phyloP scores from a whole-genome alignment of 106 monocot genomes.

The Apostasia ramifera region DNA sequence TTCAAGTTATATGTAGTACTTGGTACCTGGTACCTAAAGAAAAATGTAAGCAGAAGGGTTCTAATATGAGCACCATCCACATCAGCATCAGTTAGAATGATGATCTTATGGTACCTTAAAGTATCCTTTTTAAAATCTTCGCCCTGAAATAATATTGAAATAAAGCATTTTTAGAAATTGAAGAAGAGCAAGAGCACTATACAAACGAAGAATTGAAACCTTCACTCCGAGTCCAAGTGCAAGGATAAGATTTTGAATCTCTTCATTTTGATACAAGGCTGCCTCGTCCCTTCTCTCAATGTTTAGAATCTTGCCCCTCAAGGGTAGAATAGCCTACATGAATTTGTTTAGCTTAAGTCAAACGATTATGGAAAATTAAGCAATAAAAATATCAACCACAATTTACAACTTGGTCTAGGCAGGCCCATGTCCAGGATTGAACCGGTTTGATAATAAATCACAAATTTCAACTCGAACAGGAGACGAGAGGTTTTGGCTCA shows the following conservation, averaged over 20 bases:
- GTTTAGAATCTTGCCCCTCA: slow-evolving; percentile 97
- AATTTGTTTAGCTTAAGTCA: slow-evolving; percentile 5
- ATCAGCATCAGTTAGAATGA: slow-evolving; percentile 99
- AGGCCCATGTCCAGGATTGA: not conserved
- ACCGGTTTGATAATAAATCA: no score
- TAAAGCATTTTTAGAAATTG: slow-evolving; percentile 5
- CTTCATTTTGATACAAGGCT: slow-evolving; percentile 98
- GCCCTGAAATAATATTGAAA: slow-evolving; percentile 52
- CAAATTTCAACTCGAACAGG: no score
- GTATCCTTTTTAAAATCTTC: slow-evolving; percentile 93
- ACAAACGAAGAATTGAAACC: slow-evolving; percentile 24
- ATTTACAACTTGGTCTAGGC: not conserved
- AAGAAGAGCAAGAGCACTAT: not conserved
- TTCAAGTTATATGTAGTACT: not conserved
- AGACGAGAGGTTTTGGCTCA: no score
- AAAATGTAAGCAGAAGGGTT: slow-evolving; percentile 95
- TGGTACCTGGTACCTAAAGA: slow-evolving; percentile 97
- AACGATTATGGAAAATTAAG: not conserved
- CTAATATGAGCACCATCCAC: slow-evolving; percentile 99
- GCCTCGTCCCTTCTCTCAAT: slow-evolving; percentile 98
- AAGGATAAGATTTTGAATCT: slow-evolving; percentile 98
- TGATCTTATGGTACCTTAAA: slow-evolving; percentile 94
- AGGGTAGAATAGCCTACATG: slow-evolving; percentile 86
- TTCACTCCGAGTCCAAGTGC: slow-evolving; percentile 98
- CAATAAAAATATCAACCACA: not conserved